Base-by-base conservation (phyloP, 306 rosid genomes). In the Crataegus laevigata region DNA sequence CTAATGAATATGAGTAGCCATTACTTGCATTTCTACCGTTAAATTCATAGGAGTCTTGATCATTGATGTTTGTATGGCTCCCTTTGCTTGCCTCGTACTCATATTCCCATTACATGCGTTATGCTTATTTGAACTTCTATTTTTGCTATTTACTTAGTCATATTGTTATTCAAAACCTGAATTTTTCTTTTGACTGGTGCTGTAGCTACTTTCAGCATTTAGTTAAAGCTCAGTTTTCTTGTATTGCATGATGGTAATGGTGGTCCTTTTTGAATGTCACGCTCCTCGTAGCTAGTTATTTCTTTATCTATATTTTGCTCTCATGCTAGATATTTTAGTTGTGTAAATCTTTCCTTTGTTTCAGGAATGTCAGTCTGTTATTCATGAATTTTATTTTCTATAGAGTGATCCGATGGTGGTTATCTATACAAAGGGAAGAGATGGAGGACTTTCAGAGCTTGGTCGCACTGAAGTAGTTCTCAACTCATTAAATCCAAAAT, bases 361-460 rank as follows among this genome's bases (percentile, higher is more conserved):
- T 19, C 76, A 74, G 32, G 79, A 75, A 29, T 57, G 38, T 77
- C 68, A 60, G 34, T 43, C 0, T 63, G 59, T 71, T 66, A 67
- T 66, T 65, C 21, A 73, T 57, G 57, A 65, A 30, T 66, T 67
- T 75, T 74, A 70, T 72, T 77, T 78, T 67, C 75, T 84, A 77
- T 82, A 96, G 99, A 96, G 98, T 66, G 99, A 96, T 85, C 97
- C 99, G 13, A 88, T 96, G 92, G 59, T 90, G 86, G 86, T 96
- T 81, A 81, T 85, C 79, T 92, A 90, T 78, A 25, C 86, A 76
- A 92, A 70, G 88, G 91, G 90, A 68, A 90, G 85, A 83, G 94
- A 96, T 80, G 98, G 97, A 78, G 87, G 83, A 73, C 88, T 96
- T 50, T 81, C 80, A 77, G 99, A 96, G 85, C 77, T 96, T 82